Evolutionary conservation across 352 stramenopile species (phyloP).

Genomic region (Globisporangium sylvaticum): DNA sequence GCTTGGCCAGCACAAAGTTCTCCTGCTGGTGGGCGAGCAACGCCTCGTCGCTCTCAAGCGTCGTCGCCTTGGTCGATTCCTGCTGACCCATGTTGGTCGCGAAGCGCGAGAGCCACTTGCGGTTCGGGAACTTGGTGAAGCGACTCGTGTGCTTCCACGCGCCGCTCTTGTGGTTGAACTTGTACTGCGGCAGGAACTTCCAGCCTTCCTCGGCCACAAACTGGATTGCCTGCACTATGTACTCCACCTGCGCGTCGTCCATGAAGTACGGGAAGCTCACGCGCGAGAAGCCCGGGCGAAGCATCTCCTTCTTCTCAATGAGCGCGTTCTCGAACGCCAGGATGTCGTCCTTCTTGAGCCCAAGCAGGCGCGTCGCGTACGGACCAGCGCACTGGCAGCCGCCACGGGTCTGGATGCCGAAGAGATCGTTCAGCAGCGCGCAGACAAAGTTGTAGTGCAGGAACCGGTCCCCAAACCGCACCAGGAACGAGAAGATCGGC

Average conservation of each 20-base stretch:
- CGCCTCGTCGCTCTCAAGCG: not conserved
- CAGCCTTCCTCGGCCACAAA: conserved; percentile 92
- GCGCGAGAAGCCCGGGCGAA: conserved; percentile 93
- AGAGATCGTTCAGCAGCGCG: conserved; percentile 96
- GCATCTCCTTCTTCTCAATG: conserved; percentile 88
- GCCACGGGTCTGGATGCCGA: conserved; percentile 86
- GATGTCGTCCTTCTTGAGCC: conserved; percentile 72
- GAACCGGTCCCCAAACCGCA: conserved; percentile 86
- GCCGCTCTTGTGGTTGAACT: conserved; percentile 81
- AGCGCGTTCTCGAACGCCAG: conserved; percentile 80
- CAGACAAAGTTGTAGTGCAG: conserved; percentile 99
- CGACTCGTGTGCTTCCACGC: conserved; percentile 87
- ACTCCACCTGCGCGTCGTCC: conserved; percentile 83
- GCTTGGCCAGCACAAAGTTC: conserved; percentile 36
- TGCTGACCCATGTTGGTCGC: not conserved
- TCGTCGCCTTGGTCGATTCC: not conserved
- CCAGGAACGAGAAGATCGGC: conserved; percentile 94
- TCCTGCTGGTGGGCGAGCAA: conserved; percentile 31
- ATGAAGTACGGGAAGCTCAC: conserved; percentile 91
- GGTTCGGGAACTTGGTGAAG: conserved; percentile 28
- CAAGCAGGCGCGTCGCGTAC: conserved; percentile 91
- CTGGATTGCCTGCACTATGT: conserved; percentile 90
- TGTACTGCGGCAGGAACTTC: conserved; percentile 93
- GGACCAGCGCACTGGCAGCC: conserved; percentile 88
- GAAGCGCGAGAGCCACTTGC: not conserved